Evolutionary conservation across 805 yeast species (phyloP).

Genomic region (Naumovozyma castellii): DNA sequence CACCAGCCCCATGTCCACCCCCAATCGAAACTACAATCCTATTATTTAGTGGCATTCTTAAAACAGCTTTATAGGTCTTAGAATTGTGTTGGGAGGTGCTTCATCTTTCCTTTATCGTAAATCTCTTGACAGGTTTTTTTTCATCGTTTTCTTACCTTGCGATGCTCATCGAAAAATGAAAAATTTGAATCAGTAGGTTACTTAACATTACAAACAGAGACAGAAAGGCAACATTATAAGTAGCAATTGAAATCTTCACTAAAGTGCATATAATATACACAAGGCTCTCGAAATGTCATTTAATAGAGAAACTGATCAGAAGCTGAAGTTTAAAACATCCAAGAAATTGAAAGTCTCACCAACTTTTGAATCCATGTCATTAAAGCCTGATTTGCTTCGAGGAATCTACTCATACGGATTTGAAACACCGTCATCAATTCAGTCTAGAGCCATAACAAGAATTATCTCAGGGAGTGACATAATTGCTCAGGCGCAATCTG

Average conservation of each 20-base stretch:
- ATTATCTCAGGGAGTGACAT: constrained; percentile 90
- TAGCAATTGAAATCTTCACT: too few relatives aligned
- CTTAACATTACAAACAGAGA: too few relatives aligned
- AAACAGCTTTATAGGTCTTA: too few relatives aligned
- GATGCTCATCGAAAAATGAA: constrained; percentile 1
- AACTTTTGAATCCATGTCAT: constrained; percentile 64
- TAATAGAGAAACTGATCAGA: constrained; percentile 50
- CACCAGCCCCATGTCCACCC: constrained; percentile 28
- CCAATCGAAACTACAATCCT: constrained; percentile 19
- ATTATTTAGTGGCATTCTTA: constrained; percentile 1
- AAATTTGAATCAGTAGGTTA: background rate
- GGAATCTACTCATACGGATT: constrained; percentile 84
- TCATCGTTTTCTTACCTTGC: too few relatives aligned
- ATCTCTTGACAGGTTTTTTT: too few relatives aligned
- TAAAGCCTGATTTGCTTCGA: constrained; percentile 50
- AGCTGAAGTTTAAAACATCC: constrained; percentile 52
- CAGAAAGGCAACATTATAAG: too few relatives aligned
- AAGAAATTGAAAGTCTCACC: constrained; percentile 43
- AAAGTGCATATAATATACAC: too few relatives aligned
- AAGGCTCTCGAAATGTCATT: constrained; percentile 53
- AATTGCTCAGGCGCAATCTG: constrained; percentile 97
- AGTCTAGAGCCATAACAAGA: constrained; percentile 91
- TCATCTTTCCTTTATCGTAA: too few relatives aligned
- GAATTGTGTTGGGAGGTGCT: too few relatives aligned
- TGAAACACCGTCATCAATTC: constrained; percentile 94